These are phyloP conservation scores for Stylonectria norvegica DNA, from an alignment of 2,329 filamentous ascomycete genomes.

Conservation along the genomic window DNA sequence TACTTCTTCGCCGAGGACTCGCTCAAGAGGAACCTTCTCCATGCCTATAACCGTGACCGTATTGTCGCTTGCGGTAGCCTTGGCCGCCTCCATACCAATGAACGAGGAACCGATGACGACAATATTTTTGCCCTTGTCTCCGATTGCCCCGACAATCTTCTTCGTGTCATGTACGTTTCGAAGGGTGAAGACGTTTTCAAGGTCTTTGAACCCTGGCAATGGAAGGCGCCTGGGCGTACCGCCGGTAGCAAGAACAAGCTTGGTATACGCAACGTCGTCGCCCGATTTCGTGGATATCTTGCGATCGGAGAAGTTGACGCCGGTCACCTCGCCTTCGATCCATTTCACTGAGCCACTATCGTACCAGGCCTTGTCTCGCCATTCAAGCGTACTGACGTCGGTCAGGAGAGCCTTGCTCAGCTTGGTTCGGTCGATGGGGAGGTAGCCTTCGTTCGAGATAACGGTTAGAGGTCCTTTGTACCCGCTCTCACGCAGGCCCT, in stretches of 20 bases:
- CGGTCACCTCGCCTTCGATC: conserved; percentile 62
- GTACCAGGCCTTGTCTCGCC: conserved; percentile 76
- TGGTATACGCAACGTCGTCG: conserved; percentile 72
- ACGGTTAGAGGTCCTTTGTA: conserved; percentile 78
- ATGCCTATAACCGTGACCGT: conserved; percentile 83
- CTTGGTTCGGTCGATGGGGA: conserved; percentile 91
- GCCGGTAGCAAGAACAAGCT: conserved; percentile 86
- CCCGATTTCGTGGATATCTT: conserved; percentile 72
- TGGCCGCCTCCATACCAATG: conserved; percentile 97
- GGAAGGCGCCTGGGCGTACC: conserved; percentile 74
- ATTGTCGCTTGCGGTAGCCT: conserved; percentile 75
- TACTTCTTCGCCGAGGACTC: conserved; percentile 77
- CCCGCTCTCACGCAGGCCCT: conserved; percentile 77
- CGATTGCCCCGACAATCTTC: conserved; percentile 74
- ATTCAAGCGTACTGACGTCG: conserved; percentile 74
- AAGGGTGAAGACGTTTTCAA: conserved; percentile 84
- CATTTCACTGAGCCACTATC: conserved; percentile 57
- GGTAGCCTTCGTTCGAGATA: conserved; percentile 78
- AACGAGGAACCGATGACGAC: conserved; percentile 91
- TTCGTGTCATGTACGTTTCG: conserved; percentile 74
- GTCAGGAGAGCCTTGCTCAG: conserved; percentile 89
- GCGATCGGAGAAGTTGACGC: conserved; percentile 72
- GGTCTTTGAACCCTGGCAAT: conserved; percentile 77
- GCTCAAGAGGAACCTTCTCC: conserved; percentile 80
- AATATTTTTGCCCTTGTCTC: conserved; percentile 83